Evolutionary conservation across 352 stramenopile species (phyloP).

Genomic region (Blastocystis sp.): DNA sequence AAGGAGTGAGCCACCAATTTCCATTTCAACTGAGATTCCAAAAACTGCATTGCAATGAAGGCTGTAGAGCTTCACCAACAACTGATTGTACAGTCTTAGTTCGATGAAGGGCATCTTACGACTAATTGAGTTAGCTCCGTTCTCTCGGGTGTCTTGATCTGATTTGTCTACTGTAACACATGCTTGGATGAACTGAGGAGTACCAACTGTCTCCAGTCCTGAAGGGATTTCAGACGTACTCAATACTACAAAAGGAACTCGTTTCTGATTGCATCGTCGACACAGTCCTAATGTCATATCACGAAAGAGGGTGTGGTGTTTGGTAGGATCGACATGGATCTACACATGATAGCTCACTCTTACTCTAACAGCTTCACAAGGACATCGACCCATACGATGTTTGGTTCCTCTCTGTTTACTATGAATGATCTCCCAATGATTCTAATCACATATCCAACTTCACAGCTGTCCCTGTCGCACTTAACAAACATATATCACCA

Average conservation of each 20-base stretch:
- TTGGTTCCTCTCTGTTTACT: not conserved
- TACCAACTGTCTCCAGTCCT: constrained; percentile 77
- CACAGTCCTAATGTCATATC: constrained; percentile 38
- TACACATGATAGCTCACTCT: not conserved
- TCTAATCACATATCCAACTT: constrained; percentile 67
- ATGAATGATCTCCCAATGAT: not conserved
- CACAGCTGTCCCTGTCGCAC: constrained; percentile 81
- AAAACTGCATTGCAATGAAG: constrained; percentile 91
- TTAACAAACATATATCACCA: constrained; percentile 88
- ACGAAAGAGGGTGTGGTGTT: constrained; percentile 44
- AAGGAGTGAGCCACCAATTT: constrained; percentile 78
- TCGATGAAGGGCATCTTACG: constrained; percentile 93
- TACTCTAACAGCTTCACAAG: constrained; percentile 71
- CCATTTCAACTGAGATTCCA: constrained; percentile 80
- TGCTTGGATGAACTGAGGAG: constrained; percentile 87
- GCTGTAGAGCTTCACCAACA: constrained; percentile 83
- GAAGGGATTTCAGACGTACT: constrained; percentile 64
- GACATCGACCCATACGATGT: constrained; percentile 79
- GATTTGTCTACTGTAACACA: constrained; percentile 76
- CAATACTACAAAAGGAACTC: constrained; percentile 61
- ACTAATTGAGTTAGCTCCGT: constrained; percentile 87
- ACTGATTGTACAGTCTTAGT: constrained; percentile 90
- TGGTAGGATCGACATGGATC: constrained; percentile 38
- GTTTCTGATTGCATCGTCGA: not conserved
- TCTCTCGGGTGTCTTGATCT: constrained; percentile 78